A percentile compares a stretch with the other conserved stretches of the same genome.
Evolutionary conservation across 164 flowering plant species (phyloP).

Genomic region (Sedum album): DNA sequence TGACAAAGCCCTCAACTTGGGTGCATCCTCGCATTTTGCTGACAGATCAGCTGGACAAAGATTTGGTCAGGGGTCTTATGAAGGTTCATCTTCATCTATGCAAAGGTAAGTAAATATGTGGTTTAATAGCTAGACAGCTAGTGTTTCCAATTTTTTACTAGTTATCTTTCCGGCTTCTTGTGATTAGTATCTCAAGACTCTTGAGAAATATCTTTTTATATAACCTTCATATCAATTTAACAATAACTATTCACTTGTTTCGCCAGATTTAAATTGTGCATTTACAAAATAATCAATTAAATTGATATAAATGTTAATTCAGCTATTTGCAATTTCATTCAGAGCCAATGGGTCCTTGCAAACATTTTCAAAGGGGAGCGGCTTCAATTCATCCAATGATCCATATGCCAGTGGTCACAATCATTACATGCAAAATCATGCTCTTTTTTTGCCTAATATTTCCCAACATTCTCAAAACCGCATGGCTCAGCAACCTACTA

Average conservation of each 20-base stretch:
- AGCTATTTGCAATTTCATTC: conserved; percentile 16
- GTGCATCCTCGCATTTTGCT: conserved; percentile 24
- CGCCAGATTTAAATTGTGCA: not conserved
- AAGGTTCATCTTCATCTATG: conserved; percentile 10
- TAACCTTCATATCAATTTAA: too few relatives aligned
- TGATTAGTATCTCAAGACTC: too few relatives aligned
- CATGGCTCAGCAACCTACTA: conserved; percentile 56
- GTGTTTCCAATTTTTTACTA: too few relatives aligned
- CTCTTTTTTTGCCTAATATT: conserved; percentile 41
- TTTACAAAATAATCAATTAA: not conserved
- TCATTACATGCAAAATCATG: conserved; percentile 37
- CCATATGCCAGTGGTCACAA: conserved; percentile 29
- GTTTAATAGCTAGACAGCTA: not conserved
- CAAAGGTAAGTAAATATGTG: conserved; percentile 7
- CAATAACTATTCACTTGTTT: too few relatives aligned
- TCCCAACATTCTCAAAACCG: conserved; percentile 69
- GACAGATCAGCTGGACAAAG: conserved; percentile 41
- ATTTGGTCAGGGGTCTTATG: conserved; percentile 20
- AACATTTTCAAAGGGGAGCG: conserved; percentile 38
- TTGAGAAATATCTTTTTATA: too few relatives aligned
- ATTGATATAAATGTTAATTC: not conserved
- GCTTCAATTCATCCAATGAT: conserved; percentile 47
- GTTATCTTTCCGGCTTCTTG: not conserved
- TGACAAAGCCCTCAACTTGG: conserved; percentile 38
- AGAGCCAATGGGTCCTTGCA: conserved; percentile 61